A percentile compares a stretch with the other conserved stretches of the same genome.
Conservation (phyloP, 2,329 filamentous ascomycete genomes). For the Arthrinium puccinioides region DNA sequence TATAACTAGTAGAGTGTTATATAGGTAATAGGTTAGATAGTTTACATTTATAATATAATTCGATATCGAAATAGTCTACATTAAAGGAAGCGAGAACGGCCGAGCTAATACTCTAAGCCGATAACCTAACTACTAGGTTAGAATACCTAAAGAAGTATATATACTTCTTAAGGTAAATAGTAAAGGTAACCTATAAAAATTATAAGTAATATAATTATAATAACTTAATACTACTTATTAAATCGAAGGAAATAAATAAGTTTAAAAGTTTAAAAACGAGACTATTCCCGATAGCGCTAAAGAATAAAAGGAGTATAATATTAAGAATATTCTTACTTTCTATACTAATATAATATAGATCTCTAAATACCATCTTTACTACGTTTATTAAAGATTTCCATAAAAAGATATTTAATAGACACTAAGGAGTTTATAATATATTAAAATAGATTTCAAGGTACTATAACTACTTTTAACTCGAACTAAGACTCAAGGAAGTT, state of each 20-base stretch:
- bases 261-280: too few relatives aligned
- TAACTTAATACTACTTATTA: neutral
- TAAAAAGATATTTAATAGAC: too few relatives aligned
- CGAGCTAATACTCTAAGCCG: neutral
- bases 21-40: neutral
- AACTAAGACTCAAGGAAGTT: neutral
- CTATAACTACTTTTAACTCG: too few relatives aligned
- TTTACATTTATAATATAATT: neutral
- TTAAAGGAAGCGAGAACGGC: neutral
- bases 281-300: too few relatives aligned
- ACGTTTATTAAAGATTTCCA: too few relatives aligned
- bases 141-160: too few relatives aligned
- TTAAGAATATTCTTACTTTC: too few relatives aligned
- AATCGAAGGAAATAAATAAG: too few relatives aligned
- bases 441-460: neutral
- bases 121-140: neutral
- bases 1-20: neutral
- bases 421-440: neutral
- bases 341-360: too few relatives aligned
- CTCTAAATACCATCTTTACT: too few relatives aligned
- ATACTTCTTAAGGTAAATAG: too few relatives aligned
- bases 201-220: conserved; percentile 1
- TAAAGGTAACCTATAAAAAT: conserved; percentile 4
- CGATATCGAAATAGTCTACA: neutral
- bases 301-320: too few relatives aligned